These are phyloP conservation scores for Quercus engelmannii DNA, from an alignment of 306 rosid species.

Conservation along the genomic window DNA sequence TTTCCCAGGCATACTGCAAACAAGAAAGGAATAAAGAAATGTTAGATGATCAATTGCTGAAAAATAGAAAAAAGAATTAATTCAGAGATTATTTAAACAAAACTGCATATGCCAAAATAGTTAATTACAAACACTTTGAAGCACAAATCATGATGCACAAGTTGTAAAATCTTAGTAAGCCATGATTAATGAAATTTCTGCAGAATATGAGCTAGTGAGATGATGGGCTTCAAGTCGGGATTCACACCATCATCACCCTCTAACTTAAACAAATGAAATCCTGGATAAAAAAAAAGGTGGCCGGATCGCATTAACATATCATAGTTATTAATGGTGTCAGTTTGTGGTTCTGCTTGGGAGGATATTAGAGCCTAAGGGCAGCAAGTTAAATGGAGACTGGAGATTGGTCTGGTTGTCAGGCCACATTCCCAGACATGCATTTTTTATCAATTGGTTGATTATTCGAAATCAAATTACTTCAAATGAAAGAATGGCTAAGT, in stretches of 20 bases:
- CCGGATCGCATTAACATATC: too few relatives aligned
- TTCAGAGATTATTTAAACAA: background rate
- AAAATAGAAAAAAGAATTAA: background rate
- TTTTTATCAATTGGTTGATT: too few relatives aligned
- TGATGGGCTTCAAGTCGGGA: background rate
- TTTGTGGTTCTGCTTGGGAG: too few relatives aligned
- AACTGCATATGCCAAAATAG: background rate
- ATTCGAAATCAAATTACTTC: too few relatives aligned
- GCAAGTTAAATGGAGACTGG: too few relatives aligned
- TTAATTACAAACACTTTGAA: background rate
- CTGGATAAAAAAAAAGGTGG: background rate
- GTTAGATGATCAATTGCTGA: background rate
- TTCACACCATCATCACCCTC: background rate
- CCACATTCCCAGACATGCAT: too few relatives aligned
- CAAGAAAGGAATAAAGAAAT: background rate
- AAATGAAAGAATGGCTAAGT: too few relatives aligned
- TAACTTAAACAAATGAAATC: background rate
- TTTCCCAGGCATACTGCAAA: background rate
- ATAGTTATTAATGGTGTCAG: too few relatives aligned
- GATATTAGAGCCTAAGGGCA: too few relatives aligned
- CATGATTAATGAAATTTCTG: background rate
- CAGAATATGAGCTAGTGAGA: background rate
- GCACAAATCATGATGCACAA: background rate
- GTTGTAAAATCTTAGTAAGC: background rate
- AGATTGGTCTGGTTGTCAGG: too few relatives aligned